Evolutionary conservation across 2,329 filamentous ascomycete species (phyloP).

Genomic region (Alternaria consortialis): DNA sequence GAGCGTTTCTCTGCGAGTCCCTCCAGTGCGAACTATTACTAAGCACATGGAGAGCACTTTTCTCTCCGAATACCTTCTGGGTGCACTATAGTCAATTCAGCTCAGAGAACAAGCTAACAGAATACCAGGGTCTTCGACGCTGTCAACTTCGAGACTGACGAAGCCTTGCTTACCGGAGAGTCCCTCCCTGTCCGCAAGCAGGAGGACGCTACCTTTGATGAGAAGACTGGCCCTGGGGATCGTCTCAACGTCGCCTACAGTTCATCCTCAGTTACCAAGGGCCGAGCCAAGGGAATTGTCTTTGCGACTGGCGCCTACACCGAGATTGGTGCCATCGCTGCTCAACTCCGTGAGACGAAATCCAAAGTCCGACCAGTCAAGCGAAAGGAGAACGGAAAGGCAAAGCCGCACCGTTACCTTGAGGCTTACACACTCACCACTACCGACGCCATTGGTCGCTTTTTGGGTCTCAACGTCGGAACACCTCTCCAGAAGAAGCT

Average conservation of each 20-base stretch:
- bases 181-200: conserved; percentile 72
- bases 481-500: conserved; percentile 52
- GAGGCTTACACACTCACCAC: conserved; percentile 63
- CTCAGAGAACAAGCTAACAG: not conserved
- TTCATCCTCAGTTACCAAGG: conserved; percentile 74
- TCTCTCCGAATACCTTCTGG: not conserved
- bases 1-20: no score
- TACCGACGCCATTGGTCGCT: conserved; percentile 47
- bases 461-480: conserved; percentile 53
- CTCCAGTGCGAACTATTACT: no score
- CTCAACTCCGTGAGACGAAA: conserved; percentile 66
- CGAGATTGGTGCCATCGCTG: conserved; percentile 77
- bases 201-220: conserved; percentile 62
- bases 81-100: no score
- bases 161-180: conserved; percentile 75
- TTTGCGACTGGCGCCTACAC: conserved; percentile 75
- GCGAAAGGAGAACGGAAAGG: conserved; percentile 48
- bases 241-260: conserved; percentile 71
- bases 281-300: conserved; percentile 73
- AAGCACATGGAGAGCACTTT: not conserved
- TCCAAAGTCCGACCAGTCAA: conserved; percentile 52
- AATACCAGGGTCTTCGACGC: conserved; percentile 60
- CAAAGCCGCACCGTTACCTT: conserved; percentile 52
- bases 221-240: conserved; percentile 70
- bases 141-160: conserved; percentile 80